Conservation (phyloP, 2,329 filamentous ascomycete species). For the Pseudocercospora eumusae region DNA sequence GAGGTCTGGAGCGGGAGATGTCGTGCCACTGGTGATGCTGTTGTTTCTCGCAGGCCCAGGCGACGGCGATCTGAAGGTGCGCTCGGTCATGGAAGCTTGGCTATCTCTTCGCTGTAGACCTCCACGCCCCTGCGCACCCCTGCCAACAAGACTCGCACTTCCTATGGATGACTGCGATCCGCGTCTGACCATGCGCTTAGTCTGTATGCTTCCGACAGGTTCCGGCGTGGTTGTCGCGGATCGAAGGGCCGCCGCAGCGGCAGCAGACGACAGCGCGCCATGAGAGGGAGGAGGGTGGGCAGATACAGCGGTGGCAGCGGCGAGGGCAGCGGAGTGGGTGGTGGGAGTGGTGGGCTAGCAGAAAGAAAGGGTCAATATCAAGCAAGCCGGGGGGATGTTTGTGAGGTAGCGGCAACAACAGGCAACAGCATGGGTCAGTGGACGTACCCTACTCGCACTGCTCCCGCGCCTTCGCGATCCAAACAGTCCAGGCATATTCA, state of each 20-base stretch:
- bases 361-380: background rate
- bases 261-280: conserved; percentile 74
- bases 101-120: conserved; percentile 66
- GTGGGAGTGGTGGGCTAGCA: conserved; percentile 15
- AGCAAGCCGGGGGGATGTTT: background rate
- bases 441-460: conserved; percentile 11
- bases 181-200: conserved; percentile 78
- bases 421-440: background rate
- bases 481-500: conserved; percentile 12
- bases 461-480: conserved; percentile 10
- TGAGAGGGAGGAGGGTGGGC: conserved; percentile 65
- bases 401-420: background rate
- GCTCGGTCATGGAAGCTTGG: conserved; percentile 80
- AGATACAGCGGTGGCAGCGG: conserved; percentile 75
- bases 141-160: conserved; percentile 45
- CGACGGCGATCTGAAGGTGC: conserved; percentile 82
- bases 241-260: conserved; percentile 81
- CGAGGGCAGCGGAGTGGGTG: conserved; percentile 59
- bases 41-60: conserved; percentile 50
- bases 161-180: conserved; percentile 70
- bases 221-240: conserved; percentile 76
- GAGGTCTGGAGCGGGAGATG: conserved; percentile 41
- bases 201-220: conserved; percentile 78
- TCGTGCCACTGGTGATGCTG: conserved; percentile 30
- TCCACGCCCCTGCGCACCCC: conserved; percentile 42